Base-by-base conservation (phyloP, 495 filamentous ascomycete genomes). In the Halenospora varia region DNA sequence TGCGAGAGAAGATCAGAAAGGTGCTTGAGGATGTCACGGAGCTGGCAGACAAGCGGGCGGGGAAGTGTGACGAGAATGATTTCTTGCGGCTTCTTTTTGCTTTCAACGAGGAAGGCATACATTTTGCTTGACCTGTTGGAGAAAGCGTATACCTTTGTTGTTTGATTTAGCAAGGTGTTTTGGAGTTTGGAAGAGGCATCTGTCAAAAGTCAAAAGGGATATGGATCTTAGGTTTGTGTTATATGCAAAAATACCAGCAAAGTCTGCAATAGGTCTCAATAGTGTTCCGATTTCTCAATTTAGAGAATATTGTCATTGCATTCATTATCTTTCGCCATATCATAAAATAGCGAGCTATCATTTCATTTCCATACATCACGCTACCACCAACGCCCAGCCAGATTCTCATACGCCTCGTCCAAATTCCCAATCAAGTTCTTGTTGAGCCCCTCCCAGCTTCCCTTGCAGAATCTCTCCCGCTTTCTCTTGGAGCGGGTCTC, bases 81-180 rank as follows among this genome's bases (percentile, higher is more conserved):
- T 96, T 97, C 66, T 71, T 97, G 69, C 72, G 70, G 44, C 61
- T 83, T 20, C 70, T 82, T 15, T 67, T 58, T 77, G 82, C 83
- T 26, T 92, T 96, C 72, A 95, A 96, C 69, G 81, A 89, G 56
- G 89, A 96, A 66, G 90, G 90, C 15, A 93, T 96, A 59, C 92
- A 96, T 75, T 97, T 97, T 75, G 89, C 83, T 53, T 96, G 74
- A 82, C 46, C 57, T 44, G 25, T 20, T 51, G 13, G 29, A 2
- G 19, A 19, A 4, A 25, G 22, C 10, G 25, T 20, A 25, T 20
- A 25, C 10, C 25, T 45, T 47, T 51, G 45, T 15, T 15, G 8
- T 51, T 44, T 17, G 15, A 48, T 53, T 63, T 62, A 61, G 55
- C 59, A 60, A 60, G 63, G 63, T 20, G 63, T 66, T 65, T 9